These are phyloP conservation scores for Fraxinus velutina DNA, from an alignment of 305 asterid species.

Conservation along the genomic window DNA sequence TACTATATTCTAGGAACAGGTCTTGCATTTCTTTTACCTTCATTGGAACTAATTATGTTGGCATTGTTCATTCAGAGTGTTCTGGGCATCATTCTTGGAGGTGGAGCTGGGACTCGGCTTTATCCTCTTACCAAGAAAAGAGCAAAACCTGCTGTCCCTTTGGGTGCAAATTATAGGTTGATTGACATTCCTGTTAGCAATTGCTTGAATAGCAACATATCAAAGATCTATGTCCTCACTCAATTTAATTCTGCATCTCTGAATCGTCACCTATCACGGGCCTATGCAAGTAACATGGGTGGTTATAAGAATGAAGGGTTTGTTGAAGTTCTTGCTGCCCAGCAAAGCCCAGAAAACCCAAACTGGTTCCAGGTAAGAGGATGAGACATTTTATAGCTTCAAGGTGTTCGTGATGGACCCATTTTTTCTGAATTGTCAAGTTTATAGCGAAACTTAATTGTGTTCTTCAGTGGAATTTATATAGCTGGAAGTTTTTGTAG, in stretches of 20 bases:
- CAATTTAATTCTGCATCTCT: conserved; percentile 64
- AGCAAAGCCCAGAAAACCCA: conserved; percentile 69
- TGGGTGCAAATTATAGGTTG: conserved; percentile 61
- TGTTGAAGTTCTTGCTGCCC: conserved; percentile 69
- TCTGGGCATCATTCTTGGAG: conserved; percentile 62
- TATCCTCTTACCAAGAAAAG: conserved; percentile 63
- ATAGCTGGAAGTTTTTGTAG: not conserved
- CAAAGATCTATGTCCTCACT: conserved; percentile 58
- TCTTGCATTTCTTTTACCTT: conserved; percentile 9
- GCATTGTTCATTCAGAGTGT: conserved; percentile 45
- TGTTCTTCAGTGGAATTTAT: not conserved
- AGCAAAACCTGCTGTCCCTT: conserved; percentile 62
- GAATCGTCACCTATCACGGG: conserved; percentile 62
- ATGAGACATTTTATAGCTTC: not conserved
- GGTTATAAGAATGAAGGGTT: conserved; percentile 64
- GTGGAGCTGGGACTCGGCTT: conserved; percentile 61
- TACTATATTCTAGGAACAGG: not conserved
- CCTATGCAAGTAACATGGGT: conserved; percentile 63
- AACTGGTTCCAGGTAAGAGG: conserved; percentile 67
- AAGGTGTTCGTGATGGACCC: not conserved
- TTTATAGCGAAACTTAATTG: not conserved
- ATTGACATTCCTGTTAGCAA: conserved; percentile 65
- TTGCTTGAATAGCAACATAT: conserved; percentile 54
- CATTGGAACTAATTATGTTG: not conserved
- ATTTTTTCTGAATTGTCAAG: not conserved